A percentile compares a stretch with the other conserved stretches of the same genome.
Conservation (phyloP, 768 basidiomycete species). For the Phanerodontia chrysosporium region DNA sequence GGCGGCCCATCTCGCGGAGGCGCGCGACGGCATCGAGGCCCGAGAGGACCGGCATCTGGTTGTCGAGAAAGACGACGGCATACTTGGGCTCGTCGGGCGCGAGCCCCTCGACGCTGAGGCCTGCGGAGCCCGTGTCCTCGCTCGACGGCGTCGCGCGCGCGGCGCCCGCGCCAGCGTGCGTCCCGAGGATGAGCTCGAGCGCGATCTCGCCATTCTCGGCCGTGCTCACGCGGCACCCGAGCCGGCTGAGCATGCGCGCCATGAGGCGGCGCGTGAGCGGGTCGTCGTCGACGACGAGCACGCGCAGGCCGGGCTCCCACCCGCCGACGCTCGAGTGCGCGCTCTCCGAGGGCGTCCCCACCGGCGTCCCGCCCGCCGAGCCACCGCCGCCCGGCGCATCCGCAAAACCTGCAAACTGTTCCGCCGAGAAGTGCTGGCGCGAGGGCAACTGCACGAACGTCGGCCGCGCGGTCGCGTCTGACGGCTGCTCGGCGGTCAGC, state of each 20-base stretch:
- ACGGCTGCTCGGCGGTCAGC: not conserved
- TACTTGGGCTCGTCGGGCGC: slow-evolving; percentile 22
- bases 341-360: not conserved
- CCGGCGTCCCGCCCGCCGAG: slow-evolving; percentile 22
- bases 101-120: slow-evolving; percentile 16
- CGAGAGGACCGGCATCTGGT: slow-evolving; percentile 82
- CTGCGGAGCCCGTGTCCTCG: slow-evolving; percentile 31
- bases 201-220: slow-evolving; percentile 84
- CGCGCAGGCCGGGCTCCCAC: slow-evolving; percentile 47
- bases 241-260: slow-evolving; percentile 69
- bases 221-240: slow-evolving; percentile 72
- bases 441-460: not conserved
- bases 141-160: slow-evolving; percentile 20
- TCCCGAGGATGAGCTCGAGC: slow-evolving; percentile 62
- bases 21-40: slow-evolving; percentile 65
- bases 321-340: not conserved
- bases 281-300: slow-evolving; percentile 84
- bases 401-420: not conserved
- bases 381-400: slow-evolving; percentile 5
- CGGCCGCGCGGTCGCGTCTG: slow-evolving; percentile 9
- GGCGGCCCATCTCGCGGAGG: slow-evolving; percentile 59
- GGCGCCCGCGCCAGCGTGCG: not conserved
- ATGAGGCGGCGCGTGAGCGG: slow-evolving; percentile 74
- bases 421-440: not conserved
- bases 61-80: slow-evolving; percentile 54